Evolutionary conservation across 352 stramenopile species (phyloP), one percentile per base, ranked within the genome.

Genomic region (Plasmopara muralis): DNA sequence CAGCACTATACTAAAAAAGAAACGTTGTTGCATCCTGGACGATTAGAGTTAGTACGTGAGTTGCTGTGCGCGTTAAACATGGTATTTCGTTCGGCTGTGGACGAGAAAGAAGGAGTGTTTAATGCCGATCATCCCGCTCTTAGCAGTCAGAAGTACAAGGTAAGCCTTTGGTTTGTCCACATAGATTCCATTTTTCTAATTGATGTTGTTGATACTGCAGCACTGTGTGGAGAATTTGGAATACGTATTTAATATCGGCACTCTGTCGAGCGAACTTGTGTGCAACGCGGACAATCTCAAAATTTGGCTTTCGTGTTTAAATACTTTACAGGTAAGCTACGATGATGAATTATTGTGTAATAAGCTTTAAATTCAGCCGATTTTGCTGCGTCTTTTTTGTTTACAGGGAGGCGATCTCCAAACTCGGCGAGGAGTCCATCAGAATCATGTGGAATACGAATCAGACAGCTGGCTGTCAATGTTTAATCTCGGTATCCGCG

Each of bases 81-180:
- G 1, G 74, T 93, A 15, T 77, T 94, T 41, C 48, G 68, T 8
- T 72, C 77, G 18, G 74, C 80, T 16, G 54, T 85, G 15, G 65
- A 76, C 28, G 56, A 65, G 34, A 72, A 80, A 20, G 53, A 54
- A 37, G 50, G 50, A 0, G 34, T 58, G 14, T 40, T 93, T 10
- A 88, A 88, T 37, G 73, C 84, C 25, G 81, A 93, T n/a, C 80
- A 91, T 47, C 59, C 79, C 38, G 80, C 79, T 4, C 52, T 94
- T 10, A 85, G 72, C 44, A 89, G 74, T 55, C 83, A 91, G 38
- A 94, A 94, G 60, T 94, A 94, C 64, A 94, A 92, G 79, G 79
- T 90, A 61, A 47, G 60, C 4, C 38, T 53, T 40, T n/a, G 7
- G 35, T 13, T 20, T 31, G 4, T 35, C 10, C 31, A 35, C 31